Evolutionary conservation across 306 rosid species (phyloP).

Genomic region (Senna tora): DNA sequence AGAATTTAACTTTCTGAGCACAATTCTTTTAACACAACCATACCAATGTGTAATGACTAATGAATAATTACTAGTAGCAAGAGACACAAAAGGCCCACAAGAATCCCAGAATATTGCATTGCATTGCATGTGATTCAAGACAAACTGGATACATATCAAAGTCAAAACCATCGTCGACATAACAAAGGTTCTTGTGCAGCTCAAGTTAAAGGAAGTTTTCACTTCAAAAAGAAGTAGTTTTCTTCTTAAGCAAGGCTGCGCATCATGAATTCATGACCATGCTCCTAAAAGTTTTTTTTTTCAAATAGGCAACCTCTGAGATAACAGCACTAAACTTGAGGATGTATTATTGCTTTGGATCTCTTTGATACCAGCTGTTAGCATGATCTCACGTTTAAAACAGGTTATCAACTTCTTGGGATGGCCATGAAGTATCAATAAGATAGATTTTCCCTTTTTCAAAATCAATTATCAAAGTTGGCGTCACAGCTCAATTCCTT

Average conservation of each 20-base stretch:
- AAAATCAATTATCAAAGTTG: background rate
- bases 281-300: background rate
- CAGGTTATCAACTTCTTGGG: background rate
- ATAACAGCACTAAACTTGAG: slow-evolving; percentile 1
- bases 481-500: background rate
- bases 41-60: background rate
- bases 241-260: background rate
- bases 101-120: background rate
- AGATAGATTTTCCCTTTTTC: slow-evolving; percentile 1
- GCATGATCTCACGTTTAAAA: background rate
- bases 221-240: background rate
- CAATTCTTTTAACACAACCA: background rate
- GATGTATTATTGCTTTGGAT: background rate
- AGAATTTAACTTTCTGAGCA: background rate
- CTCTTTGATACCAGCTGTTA: background rate
- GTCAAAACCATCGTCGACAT: background rate
- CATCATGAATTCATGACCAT: slow-evolving; percentile 13
- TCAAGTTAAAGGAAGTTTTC: background rate
- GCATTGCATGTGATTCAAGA: background rate
- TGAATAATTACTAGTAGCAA: background rate
- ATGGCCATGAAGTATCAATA: background rate
- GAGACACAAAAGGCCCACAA: background rate
- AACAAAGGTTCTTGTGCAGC: background rate
- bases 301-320: background rate
- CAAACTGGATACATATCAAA: background rate